Evolutionary conservation across 768 basidiomycete species (phyloP).

Genomic region (Panellus pusillus): DNA sequence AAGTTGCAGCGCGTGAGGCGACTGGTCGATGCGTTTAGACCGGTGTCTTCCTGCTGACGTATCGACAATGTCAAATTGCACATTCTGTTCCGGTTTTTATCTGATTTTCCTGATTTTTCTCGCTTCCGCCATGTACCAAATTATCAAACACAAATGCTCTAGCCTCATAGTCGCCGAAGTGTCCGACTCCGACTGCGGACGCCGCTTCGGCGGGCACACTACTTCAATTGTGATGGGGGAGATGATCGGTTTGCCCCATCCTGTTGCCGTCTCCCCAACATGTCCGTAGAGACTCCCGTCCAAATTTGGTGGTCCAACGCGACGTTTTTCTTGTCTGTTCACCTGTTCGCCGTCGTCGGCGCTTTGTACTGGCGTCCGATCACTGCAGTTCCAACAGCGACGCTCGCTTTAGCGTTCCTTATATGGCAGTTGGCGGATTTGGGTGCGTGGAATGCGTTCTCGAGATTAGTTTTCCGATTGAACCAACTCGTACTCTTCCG

Average conservation of each 20-base stretch:
- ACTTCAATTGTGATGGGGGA: too few species aligned
- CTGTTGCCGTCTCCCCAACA: background rate
- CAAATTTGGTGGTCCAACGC: slow-evolving; percentile 62
- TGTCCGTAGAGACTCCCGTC: too few species aligned
- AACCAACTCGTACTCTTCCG: background rate
- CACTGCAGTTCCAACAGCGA: slow-evolving; percentile 40
- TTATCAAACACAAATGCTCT: too few species aligned
- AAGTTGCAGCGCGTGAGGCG: slow-evolving; percentile 50
- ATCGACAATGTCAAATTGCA: too few species aligned
- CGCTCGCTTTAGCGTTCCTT: slow-evolving; percentile 51
- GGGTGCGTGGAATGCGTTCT: slow-evolving; percentile 44
- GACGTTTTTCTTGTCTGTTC: slow-evolving; percentile 56
- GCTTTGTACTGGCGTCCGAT: slow-evolving; percentile 48
- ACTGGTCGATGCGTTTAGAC: slow-evolving; percentile 40
- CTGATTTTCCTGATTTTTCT: too few species aligned
- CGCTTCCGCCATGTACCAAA: too few species aligned
- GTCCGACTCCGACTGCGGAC: too few species aligned
- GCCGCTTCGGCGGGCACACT: too few species aligned
- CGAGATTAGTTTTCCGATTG: background rate
- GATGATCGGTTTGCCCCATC: too few species aligned
- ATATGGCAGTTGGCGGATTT: slow-evolving; percentile 73
- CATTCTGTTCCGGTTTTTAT: too few species aligned
- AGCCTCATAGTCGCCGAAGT: too few species aligned
- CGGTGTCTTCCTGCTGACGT: background rate
- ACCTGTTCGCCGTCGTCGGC: slow-evolving; percentile 57